These are phyloP conservation scores for Penicillium silybi DNA, from an alignment of 495 filamentous ascomycete species.

Conservation along the genomic window DNA sequence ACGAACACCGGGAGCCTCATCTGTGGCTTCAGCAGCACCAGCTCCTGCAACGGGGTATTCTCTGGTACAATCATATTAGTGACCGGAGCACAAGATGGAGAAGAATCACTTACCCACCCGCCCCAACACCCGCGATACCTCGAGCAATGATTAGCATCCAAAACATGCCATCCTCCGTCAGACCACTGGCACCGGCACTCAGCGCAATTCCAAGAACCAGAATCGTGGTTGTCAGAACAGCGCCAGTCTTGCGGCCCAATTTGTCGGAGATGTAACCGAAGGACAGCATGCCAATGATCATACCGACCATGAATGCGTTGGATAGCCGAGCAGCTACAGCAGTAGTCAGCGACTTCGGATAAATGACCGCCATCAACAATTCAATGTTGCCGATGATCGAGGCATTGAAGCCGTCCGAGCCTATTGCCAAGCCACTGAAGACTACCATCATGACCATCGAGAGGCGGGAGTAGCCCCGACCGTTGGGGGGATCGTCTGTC, in stretches of 20 bases:
- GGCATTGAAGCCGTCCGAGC: slow-evolving; percentile 27
- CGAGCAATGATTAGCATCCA: slow-evolving; percentile 28
- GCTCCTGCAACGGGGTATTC: slow-evolving; percentile 33
- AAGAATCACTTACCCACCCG: slow-evolving; percentile 19
- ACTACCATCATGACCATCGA: slow-evolving; percentile 26
- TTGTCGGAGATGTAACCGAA: slow-evolving; percentile 36
- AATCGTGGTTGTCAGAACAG: slow-evolving; percentile 32
- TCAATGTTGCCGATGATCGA: slow-evolving; percentile 30
- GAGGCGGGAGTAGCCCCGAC: slow-evolving; percentile 14
- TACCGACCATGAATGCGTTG: slow-evolving; percentile 28
- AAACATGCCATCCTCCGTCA: slow-evolving; percentile 24
- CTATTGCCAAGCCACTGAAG: slow-evolving; percentile 27
- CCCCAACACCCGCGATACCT: slow-evolving; percentile 26
- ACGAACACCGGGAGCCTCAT: slow-evolving; percentile 26
- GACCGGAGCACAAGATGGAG: neutral
- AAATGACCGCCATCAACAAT: slow-evolving; percentile 26
- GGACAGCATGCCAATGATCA: slow-evolving; percentile 37
- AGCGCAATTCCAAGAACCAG: slow-evolving; percentile 26
- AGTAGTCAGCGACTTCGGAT: slow-evolving; percentile 20
- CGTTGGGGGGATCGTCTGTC: neutral
- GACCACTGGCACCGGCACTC: slow-evolving; percentile 24
- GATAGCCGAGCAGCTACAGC: slow-evolving; percentile 19
- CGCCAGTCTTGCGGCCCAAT: slow-evolving; percentile 31
- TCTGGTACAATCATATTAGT: slow-evolving; percentile 4
- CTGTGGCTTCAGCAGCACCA: slow-evolving; percentile 33